Evolutionary conservation across 805 yeast species (phyloP), one percentile per base, ranked within the genome.

Genomic region (Yarrowia bubula): DNA sequence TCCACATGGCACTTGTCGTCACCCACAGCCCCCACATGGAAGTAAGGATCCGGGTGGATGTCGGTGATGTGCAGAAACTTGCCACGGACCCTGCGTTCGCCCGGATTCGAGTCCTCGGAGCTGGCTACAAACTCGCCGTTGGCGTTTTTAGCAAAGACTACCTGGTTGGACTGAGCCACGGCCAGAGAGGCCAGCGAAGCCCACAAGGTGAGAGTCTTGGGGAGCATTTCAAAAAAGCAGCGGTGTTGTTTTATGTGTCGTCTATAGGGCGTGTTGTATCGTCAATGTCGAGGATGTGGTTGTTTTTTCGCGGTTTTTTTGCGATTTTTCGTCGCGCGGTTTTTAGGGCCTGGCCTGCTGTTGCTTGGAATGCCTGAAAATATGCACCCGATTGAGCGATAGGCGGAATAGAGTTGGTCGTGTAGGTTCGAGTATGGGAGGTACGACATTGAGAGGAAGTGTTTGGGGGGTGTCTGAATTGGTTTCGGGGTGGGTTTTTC

Each of bases 31-130:
- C 89, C 90, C 13, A 75, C 79, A 44, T 76, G 74, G 71, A 88
- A 89, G 71, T 78, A 78, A 15, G 85, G 86, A 74, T 90, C 97
- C 0, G 96, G 96, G 72, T 90, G 97, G 67, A 91, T 79, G 73
- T 90, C 97, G 0, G 96, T 90, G 32, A 90, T 81, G 71, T 91
- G 96, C n/a, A 90, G 76, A 71, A 90, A 91, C 64, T 95, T 76
- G 0, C 97, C 97, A 70, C 87, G 89, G 13, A 87, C 18, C 9
- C 31, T 39, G n/a, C 64, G 50, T 22, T 33, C 33, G 33, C 39
- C 64, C 41, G n/a, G 64, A 35, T 32, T n/a, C 18, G 9, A 1
- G 4, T 43, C 64, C 11, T 43, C 22, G 31, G 15, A 28, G 47
- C 46, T 28, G 10, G 47, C 38, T n/a, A 55, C 61, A 41, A 55